These are phyloP conservation scores for Leccinum truebloodii DNA, from an alignment of 768 basidiomycete species.

Conservation along the genomic window DNA sequence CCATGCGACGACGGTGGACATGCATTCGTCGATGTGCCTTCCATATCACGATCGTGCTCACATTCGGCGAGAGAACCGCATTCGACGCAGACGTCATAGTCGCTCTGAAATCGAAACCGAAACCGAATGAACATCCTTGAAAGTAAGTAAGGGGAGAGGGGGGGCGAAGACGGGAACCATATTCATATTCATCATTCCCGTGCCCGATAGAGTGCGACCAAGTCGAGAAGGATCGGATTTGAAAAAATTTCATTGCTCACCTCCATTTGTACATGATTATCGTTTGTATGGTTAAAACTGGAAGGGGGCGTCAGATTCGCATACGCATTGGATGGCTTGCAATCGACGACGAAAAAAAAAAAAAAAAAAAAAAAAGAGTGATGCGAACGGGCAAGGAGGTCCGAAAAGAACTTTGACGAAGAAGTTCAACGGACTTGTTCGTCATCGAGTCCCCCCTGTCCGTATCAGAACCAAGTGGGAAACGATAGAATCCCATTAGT, in stretches of 20 bases:
- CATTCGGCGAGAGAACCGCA: constrained; percentile 74
- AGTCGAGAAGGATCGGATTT: constrained; percentile 16
- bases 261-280: constrained; percentile 75
- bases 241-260: constrained; percentile 38
- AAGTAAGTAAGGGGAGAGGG: constrained; percentile 5
- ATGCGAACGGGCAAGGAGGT: neutral
- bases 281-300: constrained; percentile 74
- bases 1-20: constrained; percentile 19
- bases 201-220: constrained; percentile 23
- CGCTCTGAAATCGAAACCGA: constrained; percentile 46
- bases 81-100: constrained; percentile 68
- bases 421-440: neutral
- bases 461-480: neutral
- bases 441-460: neutral
- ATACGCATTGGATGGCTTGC: neutral
- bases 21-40: constrained; percentile 2
- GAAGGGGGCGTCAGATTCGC: constrained; percentile 17
- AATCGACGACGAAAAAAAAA: constrained; percentile 1
- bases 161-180: constrained; percentile 2
- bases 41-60: constrained; percentile 53
- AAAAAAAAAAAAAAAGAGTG: neutral
- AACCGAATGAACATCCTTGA: constrained; percentile 6
- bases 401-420: neutral
- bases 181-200: neutral
- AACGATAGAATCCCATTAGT: constrained; percentile 8